These are phyloP conservation scores for Fusarium denticulatum DNA, from an alignment of 2,329 filamentous ascomycete species.

Conservation along the genomic window DNA sequence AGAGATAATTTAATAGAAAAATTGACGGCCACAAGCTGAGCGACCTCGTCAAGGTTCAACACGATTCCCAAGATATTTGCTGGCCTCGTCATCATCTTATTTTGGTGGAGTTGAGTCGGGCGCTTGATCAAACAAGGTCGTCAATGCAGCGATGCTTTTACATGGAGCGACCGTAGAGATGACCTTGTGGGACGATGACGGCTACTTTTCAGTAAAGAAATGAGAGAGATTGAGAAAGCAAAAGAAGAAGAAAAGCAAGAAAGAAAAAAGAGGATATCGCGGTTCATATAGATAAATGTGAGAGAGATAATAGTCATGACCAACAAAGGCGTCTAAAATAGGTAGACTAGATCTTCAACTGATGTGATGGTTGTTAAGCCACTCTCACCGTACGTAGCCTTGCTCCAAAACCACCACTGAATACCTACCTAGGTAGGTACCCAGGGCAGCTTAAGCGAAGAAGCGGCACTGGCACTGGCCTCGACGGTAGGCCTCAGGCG, in stretches of 20 bases:
- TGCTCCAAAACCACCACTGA: not conserved
- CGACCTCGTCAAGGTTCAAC: not conserved
- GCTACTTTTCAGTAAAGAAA: not conserved
- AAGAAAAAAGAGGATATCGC: not conserved
- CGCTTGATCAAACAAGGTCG: constrained; percentile 33
- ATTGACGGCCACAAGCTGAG: not conserved
- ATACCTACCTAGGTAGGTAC: not conserved
- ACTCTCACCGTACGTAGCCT: not conserved
- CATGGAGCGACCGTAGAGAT: constrained; percentile 8
- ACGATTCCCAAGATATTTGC: not conserved
- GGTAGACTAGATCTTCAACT: not conserved
- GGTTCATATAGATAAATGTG: constrained; percentile 13
- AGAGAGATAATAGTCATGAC: not conserved
- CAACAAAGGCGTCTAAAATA: constrained; percentile 12
- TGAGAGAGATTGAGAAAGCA: not conserved
- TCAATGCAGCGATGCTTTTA: constrained; percentile 25
- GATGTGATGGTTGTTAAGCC: not conserved
- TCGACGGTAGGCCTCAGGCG: constrained; percentile 28
- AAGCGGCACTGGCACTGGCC: constrained; percentile 4
- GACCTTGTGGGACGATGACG: constrained; percentile 34
- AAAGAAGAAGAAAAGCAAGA: not conserved
- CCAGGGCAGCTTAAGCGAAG: not conserved
- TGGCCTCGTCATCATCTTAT: constrained; percentile 1
- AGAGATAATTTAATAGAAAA: not conserved
- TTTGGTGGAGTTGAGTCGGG: constrained; percentile 21